Conservation (phyloP, 1,284 basidiomycete genomes). For the Spongiforma sp. region DNA sequence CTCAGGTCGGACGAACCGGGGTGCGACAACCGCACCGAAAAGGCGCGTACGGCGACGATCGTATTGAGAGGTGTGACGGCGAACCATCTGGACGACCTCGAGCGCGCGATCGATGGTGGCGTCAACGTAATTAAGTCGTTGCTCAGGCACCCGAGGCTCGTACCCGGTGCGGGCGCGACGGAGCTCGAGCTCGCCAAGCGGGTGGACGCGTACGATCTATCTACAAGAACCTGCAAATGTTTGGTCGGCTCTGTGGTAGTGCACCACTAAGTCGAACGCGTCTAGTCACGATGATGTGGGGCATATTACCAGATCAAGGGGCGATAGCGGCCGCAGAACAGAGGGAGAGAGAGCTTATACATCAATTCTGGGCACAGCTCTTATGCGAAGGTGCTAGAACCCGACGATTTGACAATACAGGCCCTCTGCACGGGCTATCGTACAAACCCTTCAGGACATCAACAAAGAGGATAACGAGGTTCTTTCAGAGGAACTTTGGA, state of each 20-base stretch:
- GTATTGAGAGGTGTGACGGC: constrained; percentile 97
- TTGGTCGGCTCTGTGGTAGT: constrained; percentile 30
- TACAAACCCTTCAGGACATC: neutral
- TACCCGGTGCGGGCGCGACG: constrained; percentile 94
- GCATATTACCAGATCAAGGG: constrained; percentile 16
- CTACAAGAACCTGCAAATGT: constrained; percentile 46
- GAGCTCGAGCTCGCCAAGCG: constrained; percentile 91
- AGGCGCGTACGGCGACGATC: constrained; percentile 88
- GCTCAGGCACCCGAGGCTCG: constrained; percentile 88
- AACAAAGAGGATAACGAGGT: neutral
- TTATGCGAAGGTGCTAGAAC: constrained; percentile 37
- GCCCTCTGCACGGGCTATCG: constrained; percentile 4
- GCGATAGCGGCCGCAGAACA: constrained; percentile 10
- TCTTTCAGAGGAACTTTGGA: neutral
- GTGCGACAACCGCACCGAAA: constrained; percentile 61
- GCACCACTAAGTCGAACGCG: constrained; percentile 30
- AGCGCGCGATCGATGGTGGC: constrained; percentile 96
- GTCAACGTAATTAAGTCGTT: constrained; percentile 97
- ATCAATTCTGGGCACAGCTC: constrained; percentile 29
- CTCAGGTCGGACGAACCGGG: constrained; percentile 65
- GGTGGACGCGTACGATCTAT: constrained; percentile 78
- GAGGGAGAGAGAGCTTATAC: constrained; percentile 28
- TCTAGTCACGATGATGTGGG: constrained; percentile 42
- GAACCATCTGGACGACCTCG: constrained; percentile 94
- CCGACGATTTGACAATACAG: neutral